Conservation (phyloP, 768 basidiomycete genomes). For the Suillus bovinus region DNA sequence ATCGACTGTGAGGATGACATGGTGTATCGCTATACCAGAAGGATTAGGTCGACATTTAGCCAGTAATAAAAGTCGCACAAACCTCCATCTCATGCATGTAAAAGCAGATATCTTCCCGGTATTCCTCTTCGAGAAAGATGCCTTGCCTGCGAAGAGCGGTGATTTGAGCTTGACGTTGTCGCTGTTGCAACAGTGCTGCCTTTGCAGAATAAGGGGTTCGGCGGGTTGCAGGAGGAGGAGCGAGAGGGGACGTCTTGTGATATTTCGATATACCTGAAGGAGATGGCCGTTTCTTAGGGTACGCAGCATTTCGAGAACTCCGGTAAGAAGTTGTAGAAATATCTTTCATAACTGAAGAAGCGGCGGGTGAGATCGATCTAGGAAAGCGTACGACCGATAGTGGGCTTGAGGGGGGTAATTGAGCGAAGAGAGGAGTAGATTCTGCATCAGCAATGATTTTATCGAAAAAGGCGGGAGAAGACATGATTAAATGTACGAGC, state of each 20-base stretch:
- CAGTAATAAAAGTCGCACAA: constrained; percentile 32
- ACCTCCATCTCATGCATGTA: constrained; percentile 99
- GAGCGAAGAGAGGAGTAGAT: constrained; percentile 20
- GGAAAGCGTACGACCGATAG: constrained; percentile 45
- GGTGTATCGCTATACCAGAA: constrained; percentile 63
- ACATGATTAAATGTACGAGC: constrained; percentile 11
- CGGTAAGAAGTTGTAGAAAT: constrained; percentile 57
- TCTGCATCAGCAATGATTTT: constrained; percentile 19
- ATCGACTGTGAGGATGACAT: constrained; percentile 93
- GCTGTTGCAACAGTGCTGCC: constrained; percentile 58
- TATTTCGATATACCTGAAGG: constrained; percentile 75
- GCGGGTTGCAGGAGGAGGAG: constrained; percentile 48
- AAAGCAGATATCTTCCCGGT: constrained; percentile 85
- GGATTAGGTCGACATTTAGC: constrained; percentile 11
- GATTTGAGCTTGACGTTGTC: constrained; percentile 69
- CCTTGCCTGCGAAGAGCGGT: constrained; percentile 70
- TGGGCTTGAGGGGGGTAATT: constrained; percentile 36
- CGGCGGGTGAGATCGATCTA: constrained; percentile 35
- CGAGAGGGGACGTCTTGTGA: constrained; percentile 54
- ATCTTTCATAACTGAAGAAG: constrained; percentile 72
- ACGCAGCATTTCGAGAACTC: constrained; percentile 63
- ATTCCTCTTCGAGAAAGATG: constrained; percentile 90
- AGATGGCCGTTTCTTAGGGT: constrained; percentile 85
- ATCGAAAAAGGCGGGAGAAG: constrained; percentile 8
- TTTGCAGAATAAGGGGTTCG: constrained; percentile 70